Percentiles rank a stretch among this genome's conserved stretches.
Conservation (phyloP, 192 early-diverging fungal genomes). For the Coemansia reversa region DNA sequence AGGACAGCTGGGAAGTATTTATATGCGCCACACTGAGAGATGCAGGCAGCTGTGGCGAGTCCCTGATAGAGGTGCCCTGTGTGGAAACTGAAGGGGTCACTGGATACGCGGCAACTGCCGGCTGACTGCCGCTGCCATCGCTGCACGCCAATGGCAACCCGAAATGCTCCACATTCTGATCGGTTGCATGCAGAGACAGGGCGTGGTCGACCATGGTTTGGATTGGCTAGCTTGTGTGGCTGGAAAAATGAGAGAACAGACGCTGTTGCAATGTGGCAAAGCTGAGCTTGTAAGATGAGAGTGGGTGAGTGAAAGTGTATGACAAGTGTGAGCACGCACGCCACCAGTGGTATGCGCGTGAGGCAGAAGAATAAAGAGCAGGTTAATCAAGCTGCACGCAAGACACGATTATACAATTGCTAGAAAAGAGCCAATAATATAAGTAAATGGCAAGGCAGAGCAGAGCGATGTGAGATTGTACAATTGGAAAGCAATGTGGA, state of each 20-base stretch:
- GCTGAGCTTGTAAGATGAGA: neutral
- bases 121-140: slow-evolving; percentile 9
- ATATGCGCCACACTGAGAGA: slow-evolving; percentile 33
- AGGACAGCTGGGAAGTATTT: slow-evolving; percentile 15
- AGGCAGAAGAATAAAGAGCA: slow-evolving; percentile 5
- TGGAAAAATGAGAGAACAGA: slow-evolving; percentile 1
- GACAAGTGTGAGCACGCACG: slow-evolving; percentile 15
- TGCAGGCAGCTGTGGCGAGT: slow-evolving; percentile 25
- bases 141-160: neutral
- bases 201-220: slow-evolving; percentile 21
- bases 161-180: slow-evolving; percentile 23
- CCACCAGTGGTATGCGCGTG: slow-evolving; percentile 7
- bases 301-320: neutral
- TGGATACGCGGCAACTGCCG: slow-evolving; percentile 9
- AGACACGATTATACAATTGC: slow-evolving; percentile 39
- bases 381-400: neutral
- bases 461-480: slow-evolving; percentile 2
- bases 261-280: neutral
- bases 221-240: slow-evolving; percentile 10
- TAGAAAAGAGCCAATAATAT: slow-evolving; percentile 1
- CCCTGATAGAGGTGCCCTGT: slow-evolving; percentile 10
- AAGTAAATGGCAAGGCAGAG: neutral
- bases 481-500: slow-evolving; percentile 4
- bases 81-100: slow-evolving; percentile 8
- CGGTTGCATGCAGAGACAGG: slow-evolving; percentile 21